Percentiles rank a stretch among this genome's conserved stretches.
phyloP scores from a whole-genome alignment of 2,329 filamentous ascomycete species.

The Colletotrichum navitas region DNA sequence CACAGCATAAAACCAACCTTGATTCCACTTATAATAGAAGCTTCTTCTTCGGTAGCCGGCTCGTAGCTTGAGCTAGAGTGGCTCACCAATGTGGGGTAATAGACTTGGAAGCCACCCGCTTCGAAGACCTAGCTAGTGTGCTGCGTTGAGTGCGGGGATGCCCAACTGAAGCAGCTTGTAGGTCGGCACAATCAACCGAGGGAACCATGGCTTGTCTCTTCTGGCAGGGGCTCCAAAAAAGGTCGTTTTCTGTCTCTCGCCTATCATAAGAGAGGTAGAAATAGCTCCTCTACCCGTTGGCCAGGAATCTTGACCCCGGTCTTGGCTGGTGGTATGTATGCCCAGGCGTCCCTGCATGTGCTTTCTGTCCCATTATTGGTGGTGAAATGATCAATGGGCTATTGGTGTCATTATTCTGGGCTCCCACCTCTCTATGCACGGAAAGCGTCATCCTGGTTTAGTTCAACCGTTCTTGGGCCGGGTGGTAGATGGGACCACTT shows the following conservation, averaged over 20 bases:
- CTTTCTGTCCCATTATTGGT: slow-evolving; percentile 25
- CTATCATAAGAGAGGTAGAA: neutral
- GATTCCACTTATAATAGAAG: neutral
- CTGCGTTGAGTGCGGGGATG: slow-evolving; percentile 37
- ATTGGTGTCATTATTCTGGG: slow-evolving; percentile 15
- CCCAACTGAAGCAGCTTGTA: slow-evolving; percentile 17
- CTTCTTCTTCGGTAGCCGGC: slow-evolving; percentile 6
- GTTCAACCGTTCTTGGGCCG: slow-evolving; percentile 29
- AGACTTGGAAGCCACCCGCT: slow-evolving; percentile 9
- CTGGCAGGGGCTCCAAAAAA: slow-evolving; percentile 11
- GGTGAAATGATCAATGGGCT: neutral
- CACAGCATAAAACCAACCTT: neutral
- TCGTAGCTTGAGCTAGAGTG: neutral
- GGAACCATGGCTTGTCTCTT: slow-evolving; percentile 27
- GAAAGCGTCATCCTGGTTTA: slow-evolving; percentile 29
- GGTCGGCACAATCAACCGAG: neutral
- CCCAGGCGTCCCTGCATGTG: slow-evolving; percentile 17
- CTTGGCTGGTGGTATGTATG: slow-evolving; percentile 6
- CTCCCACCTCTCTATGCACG: slow-evolving; percentile 27
- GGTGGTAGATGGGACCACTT: neutral
- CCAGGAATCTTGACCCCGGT: slow-evolving; percentile 24
- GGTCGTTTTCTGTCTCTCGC: neutral
- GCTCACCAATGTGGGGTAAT: slow-evolving; percentile 19
- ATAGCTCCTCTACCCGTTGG: slow-evolving; percentile 35
- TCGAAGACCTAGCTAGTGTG: slow-evolving; percentile 10